Conservation (phyloP, 441 rosid genomes). For the Erodium texanum region DNA sequence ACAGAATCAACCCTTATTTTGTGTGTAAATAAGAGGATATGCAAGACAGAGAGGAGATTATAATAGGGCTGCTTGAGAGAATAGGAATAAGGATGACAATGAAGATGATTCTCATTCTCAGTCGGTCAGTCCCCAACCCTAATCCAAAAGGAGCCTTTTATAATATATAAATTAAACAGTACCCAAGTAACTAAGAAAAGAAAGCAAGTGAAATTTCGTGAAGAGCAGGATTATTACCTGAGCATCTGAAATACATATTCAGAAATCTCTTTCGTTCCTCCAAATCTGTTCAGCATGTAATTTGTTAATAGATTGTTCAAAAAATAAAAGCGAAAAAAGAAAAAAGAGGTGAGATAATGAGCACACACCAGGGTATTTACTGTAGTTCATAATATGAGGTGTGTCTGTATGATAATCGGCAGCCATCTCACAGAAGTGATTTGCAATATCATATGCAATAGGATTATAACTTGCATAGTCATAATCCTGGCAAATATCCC, state of each 20-base stretch:
- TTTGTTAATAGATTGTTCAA: constrained; percentile 6
- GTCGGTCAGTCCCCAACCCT: background rate
- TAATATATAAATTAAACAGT: background rate
- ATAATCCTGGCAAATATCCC: constrained; percentile 48
- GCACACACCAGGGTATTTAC: constrained; percentile 65
- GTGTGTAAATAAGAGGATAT: background rate
- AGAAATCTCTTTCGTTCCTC: constrained; percentile 64
- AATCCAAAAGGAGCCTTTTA: background rate
- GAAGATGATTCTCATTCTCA: background rate
- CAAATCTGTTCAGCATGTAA: constrained; percentile 33
- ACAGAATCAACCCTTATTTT: no score
- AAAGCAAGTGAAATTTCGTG: background rate
- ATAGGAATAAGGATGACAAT: background rate
- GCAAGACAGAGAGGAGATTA: background rate
- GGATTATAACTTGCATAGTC: constrained; percentile 89
- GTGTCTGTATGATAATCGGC: constrained; percentile 85
- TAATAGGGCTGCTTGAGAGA: background rate
- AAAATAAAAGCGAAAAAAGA: background rate
- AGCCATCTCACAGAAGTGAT: constrained; percentile 96
- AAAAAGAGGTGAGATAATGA: background rate
- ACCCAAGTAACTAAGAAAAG: background rate
- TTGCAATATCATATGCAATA: constrained; percentile 80
- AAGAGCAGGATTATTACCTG: constrained; percentile 32
- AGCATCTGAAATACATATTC: constrained; percentile 42
- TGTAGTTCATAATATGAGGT: constrained; percentile 79